phyloP scores from a whole-genome alignment of 1,284 basidiomycete genomes.

The Irpex sp. region DNA sequence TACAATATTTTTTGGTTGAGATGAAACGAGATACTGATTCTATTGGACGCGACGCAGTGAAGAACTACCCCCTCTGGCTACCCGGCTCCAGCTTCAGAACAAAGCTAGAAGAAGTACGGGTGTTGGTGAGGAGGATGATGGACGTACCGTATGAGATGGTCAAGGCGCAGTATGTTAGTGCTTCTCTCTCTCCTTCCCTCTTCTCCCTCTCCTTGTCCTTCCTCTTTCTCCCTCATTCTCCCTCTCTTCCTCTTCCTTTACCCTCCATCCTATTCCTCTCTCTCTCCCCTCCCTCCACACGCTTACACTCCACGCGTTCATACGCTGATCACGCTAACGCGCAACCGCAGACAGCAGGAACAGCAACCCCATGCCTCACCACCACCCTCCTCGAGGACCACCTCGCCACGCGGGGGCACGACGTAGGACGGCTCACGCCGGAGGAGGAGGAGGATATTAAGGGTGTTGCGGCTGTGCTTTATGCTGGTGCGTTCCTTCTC shows the following conservation, averaged over 20 bases:
- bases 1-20: too few species aligned
- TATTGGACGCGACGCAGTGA: constrained; percentile 20
- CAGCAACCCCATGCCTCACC: constrained; percentile 45
- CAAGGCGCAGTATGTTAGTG: constrained; percentile 39
- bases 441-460: constrained; percentile 50
- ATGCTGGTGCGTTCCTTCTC: constrained; percentile 27
- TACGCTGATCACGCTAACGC: not conserved
- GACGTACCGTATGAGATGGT: constrained; percentile 50
- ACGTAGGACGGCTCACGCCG: constrained; percentile 10
- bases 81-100: constrained; percentile 53
- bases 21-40: not conserved
- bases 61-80: constrained; percentile 49
- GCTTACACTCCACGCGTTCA: not conserved
- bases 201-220: constrained; percentile 3
- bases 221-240: not conserved
- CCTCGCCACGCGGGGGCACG: constrained; percentile 2
- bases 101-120: constrained; percentile 35
- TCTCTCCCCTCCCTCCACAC: not conserved
- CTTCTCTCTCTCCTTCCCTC: not conserved
- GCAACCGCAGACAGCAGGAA: constrained; percentile 31
- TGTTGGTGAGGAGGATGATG: constrained; percentile 34
- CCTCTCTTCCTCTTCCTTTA: not conserved
- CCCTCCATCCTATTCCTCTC: not conserved
- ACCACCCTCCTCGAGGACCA: constrained; percentile 40
- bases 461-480: constrained; percentile 48